These are phyloP conservation scores for Eremothecium cymbalariae DNA, from an alignment of 1,139 yeast genomes.

Conservation along the genomic window DNA sequence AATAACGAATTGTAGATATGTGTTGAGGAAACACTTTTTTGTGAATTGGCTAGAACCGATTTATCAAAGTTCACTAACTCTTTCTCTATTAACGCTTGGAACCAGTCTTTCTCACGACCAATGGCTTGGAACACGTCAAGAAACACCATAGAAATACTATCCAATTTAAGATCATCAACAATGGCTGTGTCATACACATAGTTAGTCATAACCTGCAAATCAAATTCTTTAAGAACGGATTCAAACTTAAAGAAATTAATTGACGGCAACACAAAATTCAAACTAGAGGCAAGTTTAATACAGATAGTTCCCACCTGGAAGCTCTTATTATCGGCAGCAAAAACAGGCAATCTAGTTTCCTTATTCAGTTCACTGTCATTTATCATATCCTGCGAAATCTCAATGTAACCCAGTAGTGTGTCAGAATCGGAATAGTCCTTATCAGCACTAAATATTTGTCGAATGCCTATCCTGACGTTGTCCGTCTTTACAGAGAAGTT, in stretches of 20 bases:
- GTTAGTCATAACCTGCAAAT: conserved; percentile 34
- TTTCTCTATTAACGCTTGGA: conserved; percentile 54
- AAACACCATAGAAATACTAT: conserved; percentile 45
- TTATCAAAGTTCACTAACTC: conserved; percentile 47
- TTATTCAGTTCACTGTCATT: conserved; percentile 26
- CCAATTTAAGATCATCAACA: conserved; percentile 38
- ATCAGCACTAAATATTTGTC: conserved; percentile 31
- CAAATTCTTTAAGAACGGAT: conserved; percentile 45
- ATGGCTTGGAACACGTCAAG: conserved; percentile 60
- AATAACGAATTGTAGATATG: conserved; percentile 65
- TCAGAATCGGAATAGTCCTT: conserved; percentile 22
- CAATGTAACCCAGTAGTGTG: conserved; percentile 44
- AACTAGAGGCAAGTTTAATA: conserved; percentile 45
- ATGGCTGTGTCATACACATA: conserved; percentile 33
- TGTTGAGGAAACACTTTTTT: conserved; percentile 19
- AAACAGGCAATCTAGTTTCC: conserved; percentile 33
- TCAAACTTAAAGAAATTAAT: conserved; percentile 53
- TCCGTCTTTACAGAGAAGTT: conserved; percentile 50
- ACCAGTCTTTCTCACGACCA: conserved; percentile 60
- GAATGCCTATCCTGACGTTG: conserved; percentile 45
- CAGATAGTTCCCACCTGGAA: conserved; percentile 50
- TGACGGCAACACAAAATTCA: conserved; percentile 55
- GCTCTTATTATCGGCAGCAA: conserved; percentile 19
- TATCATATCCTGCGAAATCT: conserved; percentile 48
- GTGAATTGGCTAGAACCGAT: conserved; percentile 19